These are phyloP conservation scores for Globisporangium takayamanum DNA, from an alignment of 352 stramenopile genomes.

Conservation along the genomic window DNA sequence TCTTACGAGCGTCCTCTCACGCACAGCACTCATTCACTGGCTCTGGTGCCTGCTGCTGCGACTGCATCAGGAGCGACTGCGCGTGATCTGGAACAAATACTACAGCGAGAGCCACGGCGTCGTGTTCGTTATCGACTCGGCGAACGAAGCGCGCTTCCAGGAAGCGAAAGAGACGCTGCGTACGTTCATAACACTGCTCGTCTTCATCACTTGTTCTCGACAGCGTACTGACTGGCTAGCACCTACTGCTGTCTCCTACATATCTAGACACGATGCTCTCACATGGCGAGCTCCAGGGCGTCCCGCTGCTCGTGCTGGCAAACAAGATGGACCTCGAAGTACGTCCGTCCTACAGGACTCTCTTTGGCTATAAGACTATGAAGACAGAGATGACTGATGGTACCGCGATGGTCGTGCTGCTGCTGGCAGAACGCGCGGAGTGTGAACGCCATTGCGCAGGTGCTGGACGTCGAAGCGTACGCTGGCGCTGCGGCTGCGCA, in stretches of 20 bases:
- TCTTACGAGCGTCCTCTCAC: conserved; percentile 1
- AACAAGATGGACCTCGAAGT: conserved; percentile 89
- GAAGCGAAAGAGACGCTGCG: conserved; percentile 84
- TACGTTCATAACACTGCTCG: conserved; percentile 18
- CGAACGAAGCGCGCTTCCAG: conserved; percentile 80
- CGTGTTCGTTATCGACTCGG: conserved; percentile 89
- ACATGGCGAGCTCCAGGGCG: conserved; percentile 64
- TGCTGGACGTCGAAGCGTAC: conserved; percentile 38
- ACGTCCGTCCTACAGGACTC: neutral
- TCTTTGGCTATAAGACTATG: too few relatives aligned
- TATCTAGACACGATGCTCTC: conserved; percentile 66
- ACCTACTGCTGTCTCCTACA: neutral
- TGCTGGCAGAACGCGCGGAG: conserved; percentile 25
- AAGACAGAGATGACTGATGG: neutral
- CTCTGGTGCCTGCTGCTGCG: neutral
- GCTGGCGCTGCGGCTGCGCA: conserved; percentile 34
- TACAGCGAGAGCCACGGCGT: conserved; percentile 90
- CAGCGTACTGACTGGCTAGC: neutral
- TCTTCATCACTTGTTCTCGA: neutral
- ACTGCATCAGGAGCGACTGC: conserved; percentile 56
- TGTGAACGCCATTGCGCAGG: conserved; percentile 31
- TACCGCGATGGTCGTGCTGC: neutral
- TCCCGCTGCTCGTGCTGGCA: conserved; percentile 85
- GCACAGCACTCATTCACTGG: neutral
- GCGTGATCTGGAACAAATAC: conserved; percentile 92